Conservation (phyloP, 306 rosid species). For the Begonia peltatifolia region DNA sequence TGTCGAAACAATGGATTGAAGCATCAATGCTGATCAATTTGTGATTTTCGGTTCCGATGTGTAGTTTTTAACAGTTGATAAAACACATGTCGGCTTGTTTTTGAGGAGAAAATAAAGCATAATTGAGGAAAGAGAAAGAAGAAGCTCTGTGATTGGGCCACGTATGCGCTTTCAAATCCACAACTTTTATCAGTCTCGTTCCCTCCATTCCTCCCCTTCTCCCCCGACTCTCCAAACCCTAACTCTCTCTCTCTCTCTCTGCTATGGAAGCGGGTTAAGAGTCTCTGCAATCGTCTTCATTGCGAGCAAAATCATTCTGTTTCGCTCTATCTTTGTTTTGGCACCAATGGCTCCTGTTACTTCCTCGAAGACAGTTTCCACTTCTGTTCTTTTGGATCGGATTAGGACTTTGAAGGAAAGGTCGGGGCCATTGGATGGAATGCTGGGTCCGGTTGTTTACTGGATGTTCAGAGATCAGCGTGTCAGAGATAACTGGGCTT, state of each 20-base stretch:
- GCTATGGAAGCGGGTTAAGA: neutral
- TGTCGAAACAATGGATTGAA: too few species aligned
- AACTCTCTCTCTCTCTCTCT: neutral
- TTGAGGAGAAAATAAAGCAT: too few species aligned
- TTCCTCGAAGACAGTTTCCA: slow-evolving; percentile 6
- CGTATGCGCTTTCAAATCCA: slow-evolving; percentile 42
- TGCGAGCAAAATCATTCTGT: slow-evolving; percentile 7
- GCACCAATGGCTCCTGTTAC: slow-evolving; percentile 20
- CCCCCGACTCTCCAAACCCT: neutral
- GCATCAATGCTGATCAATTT: too few species aligned
- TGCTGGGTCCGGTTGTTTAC: slow-evolving; percentile 66
- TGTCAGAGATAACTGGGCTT: slow-evolving; percentile 76
- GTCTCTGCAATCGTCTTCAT: slow-evolving; percentile 7
- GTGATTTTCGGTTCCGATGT: too few species aligned
- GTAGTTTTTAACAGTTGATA: too few species aligned
- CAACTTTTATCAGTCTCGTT: slow-evolving; percentile 20
- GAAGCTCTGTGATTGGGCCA: slow-evolving; percentile 1
- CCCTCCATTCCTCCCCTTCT: slow-evolving; percentile 29
- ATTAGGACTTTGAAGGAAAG: slow-evolving; percentile 43
- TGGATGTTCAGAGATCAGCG: slow-evolving; percentile 99
- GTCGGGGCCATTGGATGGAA: slow-evolving; percentile 6
- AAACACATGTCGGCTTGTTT: too few species aligned
- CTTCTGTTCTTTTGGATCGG: slow-evolving; percentile 33
- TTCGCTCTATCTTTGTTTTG: neutral
- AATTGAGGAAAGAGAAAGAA: neutral